Base-by-base conservation (phyloP, 2,329 filamentous ascomycete species). In the Phialophora verrucosa region DNA sequence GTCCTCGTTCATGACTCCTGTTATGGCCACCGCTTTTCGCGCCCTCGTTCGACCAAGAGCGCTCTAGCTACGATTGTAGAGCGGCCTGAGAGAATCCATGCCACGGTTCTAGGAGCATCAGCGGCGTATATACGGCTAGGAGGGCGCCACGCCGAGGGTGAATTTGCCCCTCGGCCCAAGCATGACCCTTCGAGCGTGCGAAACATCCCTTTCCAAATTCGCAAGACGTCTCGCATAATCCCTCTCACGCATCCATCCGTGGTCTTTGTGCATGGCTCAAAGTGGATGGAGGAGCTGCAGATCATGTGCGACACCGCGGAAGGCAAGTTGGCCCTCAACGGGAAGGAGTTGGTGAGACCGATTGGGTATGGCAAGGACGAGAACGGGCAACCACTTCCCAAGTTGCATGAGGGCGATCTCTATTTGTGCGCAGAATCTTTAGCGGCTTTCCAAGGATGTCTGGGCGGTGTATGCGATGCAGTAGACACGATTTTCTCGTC, bases 261-360 rank as follows among this genome's bases (percentile, higher is more conserved):
- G 6, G 94, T 92, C 6, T 92, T 94, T 75, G 93, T 99, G 0
- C 95, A 99, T 79, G 94, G 94, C 0, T 84, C 83, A 2, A 91
- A 91, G 70, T 97, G 94, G 94, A 97, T 98, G 93, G 88, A 91
- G 60, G 94, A 98, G 75, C 80, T 99, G 57, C 90, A 89, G 77
- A 82, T 85, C 7, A 92, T 98, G 90, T 98, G 95, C 76, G 85
- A 92, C 35, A 83, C 87, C 53, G 93, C 94, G 3, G 91, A 92
- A 74, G 83, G 86, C 4, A 94, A 91, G 74, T 83, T 98, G 60
- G 91, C 91, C 5, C 81, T 87, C 69, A 90, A 89, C 63, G 89
- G 88, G 10, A 94, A 91, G 75, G 93, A 97, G 77, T 80, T 97
- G 49, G 84, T 87, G 66, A 86, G 93, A 56, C 88, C 89, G 1